phyloP scores from a whole-genome alignment of 345 rosid species.

The Geranium rotundifolium region DNA sequence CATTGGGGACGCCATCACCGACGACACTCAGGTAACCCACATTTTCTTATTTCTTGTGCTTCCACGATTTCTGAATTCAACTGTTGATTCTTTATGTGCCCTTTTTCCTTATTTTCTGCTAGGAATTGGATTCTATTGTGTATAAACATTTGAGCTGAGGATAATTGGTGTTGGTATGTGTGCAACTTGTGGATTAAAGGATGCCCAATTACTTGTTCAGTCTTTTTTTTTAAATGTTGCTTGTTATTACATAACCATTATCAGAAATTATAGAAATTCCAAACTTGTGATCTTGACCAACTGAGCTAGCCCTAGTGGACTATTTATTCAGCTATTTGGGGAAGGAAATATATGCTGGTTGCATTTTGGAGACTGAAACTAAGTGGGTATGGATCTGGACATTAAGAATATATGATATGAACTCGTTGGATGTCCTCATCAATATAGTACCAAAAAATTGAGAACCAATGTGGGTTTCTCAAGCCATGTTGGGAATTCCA shows the following conservation, averaged over 20 bases:
- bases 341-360: conserved; percentile 1
- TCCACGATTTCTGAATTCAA: neutral
- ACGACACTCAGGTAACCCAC: conserved; percentile 52
- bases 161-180: neutral
- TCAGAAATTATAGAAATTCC: no score
- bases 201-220: neutral
- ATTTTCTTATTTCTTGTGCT: neutral
- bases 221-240: no score
- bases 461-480: no score
- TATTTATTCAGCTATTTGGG: neutral
- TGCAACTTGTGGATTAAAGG: neutral
- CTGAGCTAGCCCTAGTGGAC: no score
- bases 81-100: neutral
- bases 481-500: no score
- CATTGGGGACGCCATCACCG: conserved; percentile 47
- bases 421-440: no score
- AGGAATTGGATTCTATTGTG: neutral
- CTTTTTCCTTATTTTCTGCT: neutral
- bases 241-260: no score
- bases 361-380: neutral
- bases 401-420: neutral
- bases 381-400: neutral
- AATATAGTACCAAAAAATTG: no score
- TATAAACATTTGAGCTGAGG: neutral
- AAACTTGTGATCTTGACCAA: no score